Conservation (phyloP, 495 filamentous ascomycete species). For the Gamarada debralockiae region DNA sequence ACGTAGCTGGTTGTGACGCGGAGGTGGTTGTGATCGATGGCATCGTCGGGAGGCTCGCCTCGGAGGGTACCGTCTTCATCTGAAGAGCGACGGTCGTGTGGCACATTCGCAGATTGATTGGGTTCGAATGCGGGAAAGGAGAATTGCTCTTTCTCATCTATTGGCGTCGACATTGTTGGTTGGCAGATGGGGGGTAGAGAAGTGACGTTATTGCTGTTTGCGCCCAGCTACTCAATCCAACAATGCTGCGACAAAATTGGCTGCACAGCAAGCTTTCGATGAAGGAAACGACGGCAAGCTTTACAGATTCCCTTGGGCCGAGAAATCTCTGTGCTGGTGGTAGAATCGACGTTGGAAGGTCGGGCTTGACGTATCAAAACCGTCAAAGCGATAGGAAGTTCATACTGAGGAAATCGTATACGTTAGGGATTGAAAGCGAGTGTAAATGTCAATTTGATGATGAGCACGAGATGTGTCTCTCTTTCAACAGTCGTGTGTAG, state of each 20-base stretch:
- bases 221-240: too few species aligned
- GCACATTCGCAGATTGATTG: slow-evolving; percentile 1
- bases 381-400: too few species aligned
- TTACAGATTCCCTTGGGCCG: background rate
- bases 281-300: background rate
- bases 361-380: too few species aligned
- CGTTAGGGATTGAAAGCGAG: too few species aligned
- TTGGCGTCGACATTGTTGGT: slow-evolving; percentile 19
- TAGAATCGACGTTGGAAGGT: too few species aligned
- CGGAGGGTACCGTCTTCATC: slow-evolving; percentile 26
- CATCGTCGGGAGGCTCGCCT: slow-evolving; percentile 12
- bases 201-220: too few species aligned
- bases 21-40: slow-evolving; percentile 15
- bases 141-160: slow-evolving; percentile 24
- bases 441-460: too few species aligned
- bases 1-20: slow-evolving; percentile 19
- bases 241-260: background rate
- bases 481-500: too few species aligned
- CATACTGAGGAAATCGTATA: too few species aligned
- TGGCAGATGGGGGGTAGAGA: too few species aligned
- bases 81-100: slow-evolving; percentile 15
- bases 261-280: background rate
- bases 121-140: slow-evolving; percentile 22
- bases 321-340: too few species aligned
- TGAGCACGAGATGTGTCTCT: too few species aligned